These are phyloP conservation scores for Protostelium mycophagum DNA, from an alignment of 78 protist genomes.

Conservation along the genomic window DNA sequence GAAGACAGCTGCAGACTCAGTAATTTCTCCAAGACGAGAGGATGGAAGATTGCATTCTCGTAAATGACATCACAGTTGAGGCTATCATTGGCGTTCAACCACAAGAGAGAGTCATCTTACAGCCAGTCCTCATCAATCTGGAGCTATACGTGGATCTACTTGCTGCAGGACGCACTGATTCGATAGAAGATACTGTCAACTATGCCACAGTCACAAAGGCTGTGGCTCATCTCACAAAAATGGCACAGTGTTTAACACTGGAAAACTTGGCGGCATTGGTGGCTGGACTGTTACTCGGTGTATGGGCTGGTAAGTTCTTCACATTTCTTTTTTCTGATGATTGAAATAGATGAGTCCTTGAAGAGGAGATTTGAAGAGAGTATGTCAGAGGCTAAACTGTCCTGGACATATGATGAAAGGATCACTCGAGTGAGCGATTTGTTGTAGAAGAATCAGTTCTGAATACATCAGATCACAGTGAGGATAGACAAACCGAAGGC, in stretches of 20 bases:
- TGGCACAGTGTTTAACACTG: constrained; percentile 45
- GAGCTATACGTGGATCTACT: constrained; percentile 30
- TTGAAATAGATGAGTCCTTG: background rate
- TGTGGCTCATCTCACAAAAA: background rate
- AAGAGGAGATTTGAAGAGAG: background rate
- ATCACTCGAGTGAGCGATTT: background rate
- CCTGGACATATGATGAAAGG: background rate
- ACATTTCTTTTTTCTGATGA: background rate
- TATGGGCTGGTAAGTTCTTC: constrained; percentile 6
- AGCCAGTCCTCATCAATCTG: constrained; percentile 28
- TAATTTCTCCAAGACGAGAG: no score
- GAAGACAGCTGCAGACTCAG: no score
- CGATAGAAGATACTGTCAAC: constrained; percentile 26
- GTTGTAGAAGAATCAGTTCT: no score
- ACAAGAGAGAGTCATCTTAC: constrained; percentile 44
- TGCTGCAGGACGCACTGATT: constrained; percentile 43
- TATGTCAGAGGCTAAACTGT: background rate
- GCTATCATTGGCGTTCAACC: constrained; percentile 62
- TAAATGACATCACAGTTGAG: constrained; percentile 39
- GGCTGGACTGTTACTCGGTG: constrained; percentile 57
- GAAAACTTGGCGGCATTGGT: constrained; percentile 58
- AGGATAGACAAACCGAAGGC: constrained; percentile 50
- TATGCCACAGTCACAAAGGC: constrained; percentile 52
- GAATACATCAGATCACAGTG: constrained; percentile 10
- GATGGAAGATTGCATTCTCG: constrained; percentile 39